These are phyloP conservation scores for Flaveria sonorensis DNA, from an alignment of 129 eudicot genomes.

Conservation along the genomic window DNA sequence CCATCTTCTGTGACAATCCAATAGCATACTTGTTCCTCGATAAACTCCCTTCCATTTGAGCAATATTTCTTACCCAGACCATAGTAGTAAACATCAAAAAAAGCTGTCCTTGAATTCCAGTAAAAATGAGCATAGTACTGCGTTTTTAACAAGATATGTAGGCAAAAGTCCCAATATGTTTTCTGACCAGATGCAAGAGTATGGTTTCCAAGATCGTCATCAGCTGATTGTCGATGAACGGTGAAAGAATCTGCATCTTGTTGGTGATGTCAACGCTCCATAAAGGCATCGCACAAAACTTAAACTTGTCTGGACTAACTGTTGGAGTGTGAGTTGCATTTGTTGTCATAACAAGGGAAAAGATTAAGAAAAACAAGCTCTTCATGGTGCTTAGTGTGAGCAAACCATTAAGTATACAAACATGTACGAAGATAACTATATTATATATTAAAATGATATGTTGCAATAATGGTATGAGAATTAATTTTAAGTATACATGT, in stretches of 20 bases:
- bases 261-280: conserved; percentile 14
- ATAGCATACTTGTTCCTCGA: not conserved
- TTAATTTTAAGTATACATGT: not conserved
- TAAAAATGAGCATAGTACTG: conserved; percentile 24
- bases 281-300: not conserved
- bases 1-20: conserved; percentile 10
- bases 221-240: conserved; percentile 14
- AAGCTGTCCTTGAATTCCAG: conserved; percentile 11
- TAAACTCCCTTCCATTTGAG: not conserved
- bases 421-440: not conserved
- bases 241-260: not conserved
- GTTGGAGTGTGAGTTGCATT: not conserved
- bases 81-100: conserved; percentile 25
- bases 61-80: not conserved
- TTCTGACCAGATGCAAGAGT: not conserved
- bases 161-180: conserved; percentile 17
- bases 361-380: not conserved
- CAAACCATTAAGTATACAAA: not conserved
- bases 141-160: not conserved
- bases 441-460: not conserved
- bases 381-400: not conserved
- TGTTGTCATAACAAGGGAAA: not conserved
- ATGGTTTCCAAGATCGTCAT: conserved; percentile 24
- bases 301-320: not conserved
- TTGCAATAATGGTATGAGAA: not conserved